Evolutionary conservation across 352 stramenopile species (phyloP).

Genomic region (Globisporangium uncinulatum): DNA sequence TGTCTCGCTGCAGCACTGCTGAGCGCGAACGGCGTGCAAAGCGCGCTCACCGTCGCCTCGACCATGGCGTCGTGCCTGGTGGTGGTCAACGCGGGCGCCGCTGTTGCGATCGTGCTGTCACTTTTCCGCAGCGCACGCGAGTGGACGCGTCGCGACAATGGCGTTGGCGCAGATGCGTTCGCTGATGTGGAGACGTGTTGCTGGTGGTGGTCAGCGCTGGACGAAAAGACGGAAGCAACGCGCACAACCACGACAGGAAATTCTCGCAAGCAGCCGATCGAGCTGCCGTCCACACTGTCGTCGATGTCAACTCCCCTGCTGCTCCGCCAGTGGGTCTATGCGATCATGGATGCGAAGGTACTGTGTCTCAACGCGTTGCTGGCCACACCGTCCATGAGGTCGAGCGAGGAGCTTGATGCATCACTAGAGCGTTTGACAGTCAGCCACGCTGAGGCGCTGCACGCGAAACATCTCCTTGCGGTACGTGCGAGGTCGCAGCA

Average conservation of each 20-base stretch:
- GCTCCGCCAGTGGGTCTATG: conserved; percentile 21
- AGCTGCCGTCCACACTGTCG: conserved; percentile 5
- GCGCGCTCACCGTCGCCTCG: conserved; percentile 57
- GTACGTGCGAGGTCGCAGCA: conserved; percentile 9
- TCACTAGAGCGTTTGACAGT: conserved; percentile 17
- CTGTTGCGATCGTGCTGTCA: conserved; percentile 19
- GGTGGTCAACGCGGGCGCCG: conserved; percentile 35
- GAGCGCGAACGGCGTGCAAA: conserved; percentile 49
- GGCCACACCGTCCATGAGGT: conserved; percentile 25
- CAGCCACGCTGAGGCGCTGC: conserved; percentile 22
- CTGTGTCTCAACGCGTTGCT: conserved; percentile 21
- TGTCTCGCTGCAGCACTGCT: conserved; percentile 27
- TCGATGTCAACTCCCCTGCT: conserved; percentile 6
- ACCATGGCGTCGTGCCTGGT: conserved; percentile 36
- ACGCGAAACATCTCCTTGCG: conserved; percentile 19
- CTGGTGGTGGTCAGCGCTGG: not conserved
- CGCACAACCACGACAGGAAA: not conserved
- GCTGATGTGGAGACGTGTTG: conserved; percentile 9
- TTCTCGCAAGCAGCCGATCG: conserved; percentile 8
- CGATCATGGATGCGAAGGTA: conserved; percentile 20
- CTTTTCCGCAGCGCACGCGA: conserved; percentile 7
- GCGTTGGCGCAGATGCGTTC: not conserved
- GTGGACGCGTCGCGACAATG: conserved; percentile 2
- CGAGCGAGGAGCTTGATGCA: conserved; percentile 19
- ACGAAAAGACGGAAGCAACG: not conserved